Base-by-base conservation (phyloP, 371 early-diverging fungal genomes). In the Rozella allomycis region DNA sequence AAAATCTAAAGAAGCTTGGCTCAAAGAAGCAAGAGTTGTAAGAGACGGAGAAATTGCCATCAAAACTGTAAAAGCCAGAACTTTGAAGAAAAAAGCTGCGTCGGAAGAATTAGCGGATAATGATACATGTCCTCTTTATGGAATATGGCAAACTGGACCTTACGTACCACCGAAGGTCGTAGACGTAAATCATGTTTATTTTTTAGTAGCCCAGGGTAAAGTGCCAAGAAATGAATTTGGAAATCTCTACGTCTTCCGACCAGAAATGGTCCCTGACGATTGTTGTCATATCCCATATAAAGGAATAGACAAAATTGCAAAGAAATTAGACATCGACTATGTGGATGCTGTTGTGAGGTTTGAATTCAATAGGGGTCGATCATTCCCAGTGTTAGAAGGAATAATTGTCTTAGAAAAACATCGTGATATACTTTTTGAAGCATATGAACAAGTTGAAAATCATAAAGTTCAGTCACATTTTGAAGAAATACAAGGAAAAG, bases 141-240 rank as follows among this genome's bases (percentile, higher is more conserved):
- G 79, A 14, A 70, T 71, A 33, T 86, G 85, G 83, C 86, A 88
- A 50, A 86, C 86, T 0, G 63, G 61, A 12, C 43, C 43, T 0
- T 74, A 66, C 41, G 41, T 43, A 13, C 60, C 83, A 2, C 58
- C 57, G 12, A 67, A 66, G 19, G 58, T 83, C 2, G 46, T 65
- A 1, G 58, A 79, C 52, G 79, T 36, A 37, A 20, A 34, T 11
- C 13, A 3, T 28, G 7, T 30, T 34, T 17, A 11, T n/a, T 20
- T 34, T 5, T 30, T 14, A 22, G 17, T 20, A 20, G 26, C 29
- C 7, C 30, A 73, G 70, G 79, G 86, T 2, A 67, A 50, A 26
- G 63, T 88, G 7, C 79, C 85, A 1, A 59, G 62, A 27, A 84
- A 87, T 43, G 35, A 50, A 3, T 82, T 58, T 46, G 84, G 83